Base-by-base conservation (phyloP, 192 early-diverging fungal genomes). In the Backusella tuberculispora region DNA sequence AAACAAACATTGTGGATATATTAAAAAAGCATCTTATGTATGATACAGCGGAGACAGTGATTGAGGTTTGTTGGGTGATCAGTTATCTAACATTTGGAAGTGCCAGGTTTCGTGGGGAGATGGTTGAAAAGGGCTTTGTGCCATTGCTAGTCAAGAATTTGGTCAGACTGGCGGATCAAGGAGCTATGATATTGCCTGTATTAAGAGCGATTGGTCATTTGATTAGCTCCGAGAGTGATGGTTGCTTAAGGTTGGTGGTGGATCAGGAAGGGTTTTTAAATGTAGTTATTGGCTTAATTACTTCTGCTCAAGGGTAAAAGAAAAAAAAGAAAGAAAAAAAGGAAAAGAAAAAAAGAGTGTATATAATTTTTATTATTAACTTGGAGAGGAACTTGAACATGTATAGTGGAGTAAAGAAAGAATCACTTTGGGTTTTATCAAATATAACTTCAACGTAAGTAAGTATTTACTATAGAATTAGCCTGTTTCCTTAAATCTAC, bases 371-470 rank as follows among this genome's bases (percentile, higher is more conserved):
- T 38, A 50, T 46, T 37, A 6, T 0, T 41, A 7, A 1, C 46
- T n/a, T 56, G 34, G 7, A 17, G 6, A 7, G 3, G 44, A 13
- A 38, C 29, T 34, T 65, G 60, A 5, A 44, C 17, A 15, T 17
- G n/a, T 38, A 2, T 80, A 88, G 87, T 72, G 80, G 86, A 0
- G 83, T 93, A 24, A 89, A 90, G 69, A 93, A 90, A 69, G 92
- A 93, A 75, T 80, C 85, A 19, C 81, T 93, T 40, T 91, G 92
- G 90, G 85, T 91, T 4, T 74, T 93, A 73, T 90, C 89, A 6
- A 91, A 88, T 72, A 85, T 92, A 44, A 91, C 92, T 0, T 88
- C 90, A 7, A 73, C 79, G 71, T 83, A 71, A 78, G 76, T 56
- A 34, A 2, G 29, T 34, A 34, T 4, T 17, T 19, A 14, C 6